A percentile compares a stretch with the other conserved stretches of the same genome.
These are phyloP conservation scores for Aureobasidium lini DNA, from an alignment of 2,329 filamentous ascomycete species.

Conservation along the genomic window DNA sequence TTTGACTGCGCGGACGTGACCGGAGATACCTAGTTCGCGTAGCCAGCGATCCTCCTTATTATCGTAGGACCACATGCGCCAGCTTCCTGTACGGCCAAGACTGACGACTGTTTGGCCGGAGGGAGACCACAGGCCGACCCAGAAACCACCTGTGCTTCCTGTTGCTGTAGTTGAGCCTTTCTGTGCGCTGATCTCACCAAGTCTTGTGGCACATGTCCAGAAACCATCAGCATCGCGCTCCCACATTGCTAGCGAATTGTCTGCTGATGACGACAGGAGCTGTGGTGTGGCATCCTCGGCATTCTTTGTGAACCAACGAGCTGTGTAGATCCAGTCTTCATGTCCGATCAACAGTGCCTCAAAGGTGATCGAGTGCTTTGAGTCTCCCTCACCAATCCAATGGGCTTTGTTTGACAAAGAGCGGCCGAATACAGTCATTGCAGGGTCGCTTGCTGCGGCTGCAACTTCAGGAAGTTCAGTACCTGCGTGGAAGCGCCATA, in stretches of 20 bases:
- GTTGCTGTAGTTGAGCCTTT: conserved; percentile 96
- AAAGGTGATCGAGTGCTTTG: conserved; percentile 76
- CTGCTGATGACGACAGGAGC: conserved; percentile 79
- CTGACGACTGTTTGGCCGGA: conserved; percentile 67
- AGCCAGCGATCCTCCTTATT: conserved; percentile 59
- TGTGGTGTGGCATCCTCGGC: conserved; percentile 34
- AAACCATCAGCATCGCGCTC: conserved; percentile 74
- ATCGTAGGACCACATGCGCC: conserved; percentile 74
- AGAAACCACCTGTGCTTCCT: conserved; percentile 91
- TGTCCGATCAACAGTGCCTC: conserved; percentile 90
- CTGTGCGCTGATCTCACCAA: conserved; percentile 89
- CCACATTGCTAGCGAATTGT: conserved; percentile 93
- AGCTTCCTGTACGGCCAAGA: conserved; percentile 85
- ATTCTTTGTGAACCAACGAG: conserved; percentile 58
- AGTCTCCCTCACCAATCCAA: conserved; percentile 54
- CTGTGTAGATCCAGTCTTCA: conserved; percentile 97
- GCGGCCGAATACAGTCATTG: conserved; percentile 55
- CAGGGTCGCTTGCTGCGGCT: conserved; percentile 48
- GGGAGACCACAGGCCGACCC: conserved; percentile 89
- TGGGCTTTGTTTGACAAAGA: conserved; percentile 87
- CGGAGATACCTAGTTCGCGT: conserved; percentile 69
- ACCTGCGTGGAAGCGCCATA: conserved; percentile 79
- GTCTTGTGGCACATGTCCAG: conserved; percentile 77
- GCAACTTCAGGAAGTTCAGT: conserved; percentile 54
- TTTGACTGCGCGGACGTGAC: conserved; percentile 75